A percentile compares a stretch with the other conserved stretches of the same genome.
Evolutionary conservation across 805 yeast species (phyloP).

Genomic region (Pichia insulana): DNA sequence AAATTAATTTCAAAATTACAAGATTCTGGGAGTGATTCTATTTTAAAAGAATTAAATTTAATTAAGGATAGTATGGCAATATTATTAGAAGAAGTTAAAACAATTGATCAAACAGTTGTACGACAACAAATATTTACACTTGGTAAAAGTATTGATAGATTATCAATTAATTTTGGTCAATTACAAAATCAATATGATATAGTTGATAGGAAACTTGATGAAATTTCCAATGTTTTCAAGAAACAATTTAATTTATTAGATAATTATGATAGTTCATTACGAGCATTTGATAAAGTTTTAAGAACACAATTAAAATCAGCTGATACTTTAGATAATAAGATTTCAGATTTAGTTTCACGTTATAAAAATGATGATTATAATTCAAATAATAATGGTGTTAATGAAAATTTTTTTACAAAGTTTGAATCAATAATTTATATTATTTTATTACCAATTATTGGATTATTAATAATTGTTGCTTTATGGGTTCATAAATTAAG

Average conservation of each 20-base stretch:
- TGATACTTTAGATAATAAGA: constrained; percentile 9
- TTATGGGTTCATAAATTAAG: constrained; percentile 45
- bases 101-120: constrained; percentile 2
- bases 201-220: constrained; percentile 9
- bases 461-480: constrained; percentile 33
- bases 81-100: not conserved
- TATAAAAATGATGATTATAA: not conserved
- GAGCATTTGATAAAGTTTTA: constrained; percentile 12
- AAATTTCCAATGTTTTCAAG: constrained; percentile 9
- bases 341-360: constrained; percentile 5
- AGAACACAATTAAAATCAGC: constrained; percentile 10
- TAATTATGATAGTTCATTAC: constrained; percentile 10
- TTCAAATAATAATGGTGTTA: not conserved
- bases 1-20: constrained; percentile 13
- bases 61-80: constrained; percentile 4
- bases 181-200: constrained; percentile 3
- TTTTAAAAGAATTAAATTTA: constrained; percentile 1
- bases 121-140: constrained; percentile 6
- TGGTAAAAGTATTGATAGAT: constrained; percentile 3
- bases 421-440: constrained; percentile 15
- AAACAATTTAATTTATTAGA: constrained; percentile 13
- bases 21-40: not conserved
- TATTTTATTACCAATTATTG: constrained; percentile 30
- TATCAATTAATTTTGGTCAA: constrained; percentile 5
- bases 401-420: constrained; percentile 3